Evolutionary conservation across 2,329 filamentous ascomycete species (phyloP), one percentile per base, ranked within the genome.

Genomic region (Coniochaeta hoffmannii): DNA sequence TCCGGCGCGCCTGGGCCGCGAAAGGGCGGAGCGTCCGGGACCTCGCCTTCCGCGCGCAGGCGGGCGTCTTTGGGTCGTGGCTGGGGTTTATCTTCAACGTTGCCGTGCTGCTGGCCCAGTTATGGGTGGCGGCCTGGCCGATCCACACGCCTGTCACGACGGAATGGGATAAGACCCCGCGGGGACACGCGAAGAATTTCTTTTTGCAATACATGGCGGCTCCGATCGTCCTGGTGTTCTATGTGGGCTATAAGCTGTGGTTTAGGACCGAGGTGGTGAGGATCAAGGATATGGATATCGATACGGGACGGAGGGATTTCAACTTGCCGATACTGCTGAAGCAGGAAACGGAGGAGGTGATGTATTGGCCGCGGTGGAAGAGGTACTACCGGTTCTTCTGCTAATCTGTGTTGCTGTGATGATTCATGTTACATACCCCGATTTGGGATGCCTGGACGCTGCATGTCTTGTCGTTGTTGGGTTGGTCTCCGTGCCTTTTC

Each of bases 91-190:
- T 75, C 31, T 82, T 96, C 68, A 96, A 96, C 71, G 56, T 79
- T 19, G 72, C 93, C 36, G 85, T 96, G 30, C 78, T 97, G 28
- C 68, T 88, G 49, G 89, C 89, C 1, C 91, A 97, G 68, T 93
- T 96, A 74, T 97, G 90, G 89, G 86, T 88, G 52, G 90, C 88
- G 28, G 85, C 89, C 4, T 91, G 85, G 66, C 91, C 92, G 4
- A 79, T 93, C 50, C 80, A 75, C 24, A 86, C 81, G 65, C 63
- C 65, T 4, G 54, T 70, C 0, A 74, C 75, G 69, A 73, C 75
- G 0, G 60, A 73, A 6, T 17, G 35, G 9, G 76, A 28, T 86
- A 81, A 65, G 63, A 64, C 4, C 55, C 70, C 73, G 4, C 44
- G 64, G 1, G 68, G 76, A 8, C 73, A 84, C 38, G 80, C 81